Evolutionary conservation across 2,329 filamentous ascomycete genomes (phyloP).

Genomic region (Arthrobotrys conoides): DNA sequence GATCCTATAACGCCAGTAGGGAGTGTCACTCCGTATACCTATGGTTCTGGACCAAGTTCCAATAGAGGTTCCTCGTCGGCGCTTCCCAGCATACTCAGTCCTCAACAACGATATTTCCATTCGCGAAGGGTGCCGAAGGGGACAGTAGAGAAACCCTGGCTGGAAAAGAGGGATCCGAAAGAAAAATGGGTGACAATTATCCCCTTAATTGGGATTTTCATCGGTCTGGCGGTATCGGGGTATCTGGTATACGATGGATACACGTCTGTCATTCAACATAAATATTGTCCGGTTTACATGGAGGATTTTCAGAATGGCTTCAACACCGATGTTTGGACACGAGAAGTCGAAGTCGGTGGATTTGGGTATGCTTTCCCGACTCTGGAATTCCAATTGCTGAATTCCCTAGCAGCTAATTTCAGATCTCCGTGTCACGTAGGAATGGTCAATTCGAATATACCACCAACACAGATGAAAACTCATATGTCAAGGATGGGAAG

Average conservation of each 20-base stretch:
- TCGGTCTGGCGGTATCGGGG: constrained; percentile 78
- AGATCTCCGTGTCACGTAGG: constrained; percentile 67
- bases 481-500: constrained; percentile 78
- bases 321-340: constrained; percentile 77
- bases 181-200: constrained; percentile 91
- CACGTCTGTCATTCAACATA: constrained; percentile 79
- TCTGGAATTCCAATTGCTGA: neutral
- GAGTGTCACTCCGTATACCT: constrained; percentile 56
- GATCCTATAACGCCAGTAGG: constrained; percentile 61
- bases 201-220: constrained; percentile 78
- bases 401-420: constrained; percentile 3
- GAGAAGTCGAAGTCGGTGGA: constrained; percentile 81
- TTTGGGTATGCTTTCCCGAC: constrained; percentile 75
- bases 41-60: constrained; percentile 55
- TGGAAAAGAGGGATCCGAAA: constrained; percentile 79
- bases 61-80: constrained; percentile 60
- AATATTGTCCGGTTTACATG: constrained; percentile 78
- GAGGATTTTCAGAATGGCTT: constrained; percentile 76
- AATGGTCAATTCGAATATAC: constrained; percentile 87
- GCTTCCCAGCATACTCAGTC: constrained; percentile 62
- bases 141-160: constrained; percentile 82
- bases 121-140: constrained; percentile 80
- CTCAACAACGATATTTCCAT: constrained; percentile 76
- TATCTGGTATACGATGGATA: constrained; percentile 84
- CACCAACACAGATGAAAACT: constrained; percentile 79